These are phyloP conservation scores for Fusarium anguioides DNA, from an alignment of 2,329 filamentous ascomycete genomes.

Conservation along the genomic window DNA sequence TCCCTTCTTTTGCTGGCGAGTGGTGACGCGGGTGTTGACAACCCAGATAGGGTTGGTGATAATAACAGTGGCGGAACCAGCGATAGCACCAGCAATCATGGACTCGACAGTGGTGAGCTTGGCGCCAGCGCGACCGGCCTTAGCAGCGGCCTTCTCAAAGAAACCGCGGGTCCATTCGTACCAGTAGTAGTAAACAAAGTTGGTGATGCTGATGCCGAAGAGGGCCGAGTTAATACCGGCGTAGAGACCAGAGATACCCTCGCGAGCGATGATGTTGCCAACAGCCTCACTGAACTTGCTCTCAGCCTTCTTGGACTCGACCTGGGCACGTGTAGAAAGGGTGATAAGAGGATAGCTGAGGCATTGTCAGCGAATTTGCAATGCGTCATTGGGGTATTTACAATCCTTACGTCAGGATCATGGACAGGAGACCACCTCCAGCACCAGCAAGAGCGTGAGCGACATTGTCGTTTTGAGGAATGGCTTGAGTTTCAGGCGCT, in stretches of 20 bases:
- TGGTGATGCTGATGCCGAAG: slow-evolving; percentile 97
- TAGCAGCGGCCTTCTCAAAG: slow-evolving; percentile 82
- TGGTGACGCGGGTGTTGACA: slow-evolving; percentile 97
- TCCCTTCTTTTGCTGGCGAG: slow-evolving; percentile 72
- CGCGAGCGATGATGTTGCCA: slow-evolving; percentile 87
- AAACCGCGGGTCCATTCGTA: slow-evolving; percentile 95
- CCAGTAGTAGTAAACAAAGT: slow-evolving; percentile 99
- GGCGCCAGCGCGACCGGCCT: slow-evolving; percentile 77
- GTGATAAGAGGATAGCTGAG: slow-evolving; percentile 93
- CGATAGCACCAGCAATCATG: slow-evolving; percentile 94
- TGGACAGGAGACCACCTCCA: slow-evolving; percentile 93
- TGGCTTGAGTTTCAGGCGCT: slow-evolving; percentile 58
- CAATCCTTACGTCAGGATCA: slow-evolving; percentile 83
- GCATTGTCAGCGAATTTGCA: slow-evolving; percentile 24
- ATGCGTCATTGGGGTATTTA: slow-evolving; percentile 7
- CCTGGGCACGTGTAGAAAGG: slow-evolving; percentile 95
- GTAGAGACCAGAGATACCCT: slow-evolving; percentile 90
- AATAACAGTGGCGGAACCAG: slow-evolving; percentile 92
- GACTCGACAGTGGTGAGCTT: slow-evolving; percentile 92
- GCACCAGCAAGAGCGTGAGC: slow-evolving; percentile 93
- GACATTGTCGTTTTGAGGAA: slow-evolving; percentile 95
- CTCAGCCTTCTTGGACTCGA: slow-evolving; percentile 93
- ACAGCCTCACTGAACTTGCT: slow-evolving; percentile 86
- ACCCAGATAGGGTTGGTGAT: slow-evolving; percentile 99
- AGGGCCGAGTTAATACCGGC: slow-evolving; percentile 92